Evolutionary conservation across 2,329 filamentous ascomycete genomes (phyloP), one percentile per base, ranked within the genome.

Genomic region (Blumeriella jaapii): DNA sequence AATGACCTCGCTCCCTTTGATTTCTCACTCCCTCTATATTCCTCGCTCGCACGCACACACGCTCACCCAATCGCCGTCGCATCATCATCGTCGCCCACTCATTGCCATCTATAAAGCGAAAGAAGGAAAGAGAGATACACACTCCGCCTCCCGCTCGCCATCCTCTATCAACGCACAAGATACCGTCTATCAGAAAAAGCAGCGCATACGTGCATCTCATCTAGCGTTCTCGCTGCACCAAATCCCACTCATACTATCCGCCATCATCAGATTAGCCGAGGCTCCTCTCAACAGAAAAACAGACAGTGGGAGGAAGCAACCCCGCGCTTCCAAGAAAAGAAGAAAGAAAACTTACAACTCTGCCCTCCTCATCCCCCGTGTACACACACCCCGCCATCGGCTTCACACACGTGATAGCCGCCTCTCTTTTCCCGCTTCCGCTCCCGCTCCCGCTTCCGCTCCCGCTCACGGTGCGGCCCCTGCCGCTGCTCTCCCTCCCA

Each of bases 291-390:
- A 23, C 17, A 11, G 20, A 7, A 11, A 23, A 7, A 23, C 11
- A 23, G 6, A 11, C 11, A 23, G 20, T 7, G 20, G 13, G 27
- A n/a, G n/a, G n/a, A n/a, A n/a, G n/a, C n/a, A n/a, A n/a, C n/a
- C n/a, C n/a, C n/a, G n/a, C n/a, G n/a, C n/a, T n/a, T n/a, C 22
- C 9, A 11, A 11, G 20, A 33, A 23, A 34, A 20, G 13, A 41
- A 13, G 24, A 30, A 29, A 22, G 18, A 32, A 35, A 40, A 73
- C 78, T 72, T 55, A 91, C 83, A 59, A 98, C 89, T 65, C 78
- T 71, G 18, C 91, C 91, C 45, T 86, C 81, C 45, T 96, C 91
- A 61, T 96, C 91, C 3, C 89, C 91, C 0, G 87, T 94, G 59
- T 95, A 96, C 7, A 96, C 77, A 42, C 79, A 71, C 44, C 80